These are phyloP conservation scores for Salix suchowensis DNA, from an alignment of 345 rosid species.

Conservation along the genomic window DNA sequence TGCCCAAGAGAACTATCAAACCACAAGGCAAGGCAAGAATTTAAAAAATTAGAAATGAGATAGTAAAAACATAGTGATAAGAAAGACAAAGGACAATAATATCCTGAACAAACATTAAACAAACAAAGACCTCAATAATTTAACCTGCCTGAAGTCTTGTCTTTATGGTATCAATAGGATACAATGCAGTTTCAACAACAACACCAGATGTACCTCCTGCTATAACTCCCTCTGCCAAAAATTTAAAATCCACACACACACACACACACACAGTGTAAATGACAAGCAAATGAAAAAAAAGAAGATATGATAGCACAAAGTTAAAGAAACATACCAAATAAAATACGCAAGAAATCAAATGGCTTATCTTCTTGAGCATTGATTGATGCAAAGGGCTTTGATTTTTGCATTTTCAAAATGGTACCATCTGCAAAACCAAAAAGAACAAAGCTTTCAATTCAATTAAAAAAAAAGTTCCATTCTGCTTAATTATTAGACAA, in stretches of 20 bases:
- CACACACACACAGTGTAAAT: neutral
- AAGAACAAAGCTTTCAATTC: neutral
- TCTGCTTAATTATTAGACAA: neutral
- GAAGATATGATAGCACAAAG: neutral
- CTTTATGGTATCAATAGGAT: constrained; percentile 91
- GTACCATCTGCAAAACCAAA: constrained; percentile 13
- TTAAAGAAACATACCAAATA: constrained; percentile 44
- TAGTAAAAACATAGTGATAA: neutral
- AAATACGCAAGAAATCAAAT: constrained; percentile 61
- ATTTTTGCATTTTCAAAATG: constrained; percentile 31
- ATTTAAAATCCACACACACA: neutral
- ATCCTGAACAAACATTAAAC: neutral
- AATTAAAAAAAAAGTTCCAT: neutral
- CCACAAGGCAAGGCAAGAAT: neutral
- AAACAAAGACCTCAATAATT: neutral
- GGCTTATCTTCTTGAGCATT: constrained; percentile 52
- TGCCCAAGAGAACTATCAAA: neutral
- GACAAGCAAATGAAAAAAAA: neutral
- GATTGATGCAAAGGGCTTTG: constrained; percentile 61
- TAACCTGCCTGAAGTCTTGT: constrained; percentile 89
- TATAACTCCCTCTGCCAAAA: constrained; percentile 73
- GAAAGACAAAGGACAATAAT: neutral
- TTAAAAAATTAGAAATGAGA: neutral
- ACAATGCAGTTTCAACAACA: constrained; percentile 88
- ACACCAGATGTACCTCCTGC: constrained; percentile 98